Conservation (phyloP, 192 early-diverging fungal genomes). For the Gorgonomyces haynaldii region DNA sequence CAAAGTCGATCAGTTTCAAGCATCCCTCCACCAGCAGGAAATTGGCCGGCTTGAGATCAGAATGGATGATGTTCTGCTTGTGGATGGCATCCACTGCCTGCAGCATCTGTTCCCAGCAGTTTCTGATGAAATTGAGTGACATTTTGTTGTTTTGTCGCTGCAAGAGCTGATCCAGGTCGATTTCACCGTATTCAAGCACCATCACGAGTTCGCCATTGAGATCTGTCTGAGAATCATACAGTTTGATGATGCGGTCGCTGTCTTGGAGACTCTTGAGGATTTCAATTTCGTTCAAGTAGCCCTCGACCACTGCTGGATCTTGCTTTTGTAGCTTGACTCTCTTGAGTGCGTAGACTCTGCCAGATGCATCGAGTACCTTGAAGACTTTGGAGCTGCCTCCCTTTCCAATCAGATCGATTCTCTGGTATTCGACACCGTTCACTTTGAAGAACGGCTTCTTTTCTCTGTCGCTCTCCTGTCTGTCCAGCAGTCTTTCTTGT, state of each 20-base stretch:
- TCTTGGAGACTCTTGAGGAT: slow-evolving; percentile 53
- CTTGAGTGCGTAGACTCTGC: slow-evolving; percentile 67
- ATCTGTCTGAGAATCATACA: slow-evolving; percentile 67
- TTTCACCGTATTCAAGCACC: slow-evolving; percentile 89
- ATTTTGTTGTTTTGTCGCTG: slow-evolving; percentile 30
- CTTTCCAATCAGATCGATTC: slow-evolving; percentile 50
- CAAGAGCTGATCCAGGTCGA: slow-evolving; percentile 57
- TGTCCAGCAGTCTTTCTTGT: too few species aligned
- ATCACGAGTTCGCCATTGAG: slow-evolving; percentile 47
- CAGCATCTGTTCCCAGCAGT: slow-evolving; percentile 69
- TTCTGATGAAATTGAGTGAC: slow-evolving; percentile 55
- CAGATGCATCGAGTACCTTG: slow-evolving; percentile 57
- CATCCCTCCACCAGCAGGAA: slow-evolving; percentile 76
- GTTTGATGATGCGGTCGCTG: slow-evolving; percentile 64
- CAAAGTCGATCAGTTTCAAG: slow-evolving; percentile 94
- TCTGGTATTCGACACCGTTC: slow-evolving; percentile 23
- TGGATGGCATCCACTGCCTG: slow-evolving; percentile 81
- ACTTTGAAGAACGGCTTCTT: too few species aligned
- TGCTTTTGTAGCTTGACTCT: slow-evolving; percentile 59
- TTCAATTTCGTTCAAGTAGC: slow-evolving; percentile 77
- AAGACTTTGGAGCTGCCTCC: slow-evolving; percentile 88
- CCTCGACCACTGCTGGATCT: slow-evolving; percentile 50
- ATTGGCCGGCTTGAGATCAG: slow-evolving; percentile 93
- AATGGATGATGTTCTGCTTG: slow-evolving; percentile 77
- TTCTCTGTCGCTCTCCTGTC: too few species aligned